A percentile compares a stretch with the other conserved stretches of the same genome.
Conservation (phyloP, 2,329 filamentous ascomycete species). For the Atkinsonella hypoxylon region DNA sequence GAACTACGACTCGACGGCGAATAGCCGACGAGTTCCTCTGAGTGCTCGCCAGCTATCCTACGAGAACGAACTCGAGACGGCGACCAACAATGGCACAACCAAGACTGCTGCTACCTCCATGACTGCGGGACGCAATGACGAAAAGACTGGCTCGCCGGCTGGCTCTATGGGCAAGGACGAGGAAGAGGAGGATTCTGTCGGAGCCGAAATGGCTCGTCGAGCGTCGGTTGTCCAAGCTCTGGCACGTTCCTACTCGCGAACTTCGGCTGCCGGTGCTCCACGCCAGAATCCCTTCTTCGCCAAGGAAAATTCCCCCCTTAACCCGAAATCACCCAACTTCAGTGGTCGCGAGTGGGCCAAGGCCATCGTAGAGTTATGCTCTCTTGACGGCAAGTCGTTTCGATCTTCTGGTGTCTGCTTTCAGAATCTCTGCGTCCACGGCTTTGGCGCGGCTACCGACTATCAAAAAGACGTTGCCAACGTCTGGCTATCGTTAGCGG, state of each 20-base stretch:
- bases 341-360: conserved; percentile 47
- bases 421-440: conserved; percentile 55
- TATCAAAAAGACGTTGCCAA: conserved; percentile 59
- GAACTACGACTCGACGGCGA: conserved; percentile 37
- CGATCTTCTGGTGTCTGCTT: conserved; percentile 54
- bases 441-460: conserved; percentile 55
- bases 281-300: conserved; percentile 38
- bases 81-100: conserved; percentile 16
- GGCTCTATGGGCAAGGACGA: conserved; percentile 19
- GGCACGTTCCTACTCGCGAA: conserved; percentile 41
- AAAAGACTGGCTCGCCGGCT: conserved; percentile 17
- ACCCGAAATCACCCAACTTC: conserved; percentile 42
- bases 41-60: conserved; percentile 14
- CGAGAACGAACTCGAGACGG: conserved; percentile 14
- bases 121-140: conserved; percentile 22
- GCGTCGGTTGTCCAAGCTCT: conserved; percentile 42
- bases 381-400: conserved; percentile 40
- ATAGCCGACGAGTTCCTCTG: conserved; percentile 27
- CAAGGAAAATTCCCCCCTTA: conserved; percentile 36
- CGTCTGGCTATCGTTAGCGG: conserved; percentile 39
- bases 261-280: conserved; percentile 22
- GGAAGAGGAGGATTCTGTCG: conserved; percentile 12
- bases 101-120: conserved; percentile 24
- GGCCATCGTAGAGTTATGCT: conserved; percentile 40
- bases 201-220: conserved; percentile 36